Evolutionary conservation across 139 green algal genomes (phyloP), one percentile per base, ranked within the genome.

Genomic region (Chlamydomonas sp.): DNA sequence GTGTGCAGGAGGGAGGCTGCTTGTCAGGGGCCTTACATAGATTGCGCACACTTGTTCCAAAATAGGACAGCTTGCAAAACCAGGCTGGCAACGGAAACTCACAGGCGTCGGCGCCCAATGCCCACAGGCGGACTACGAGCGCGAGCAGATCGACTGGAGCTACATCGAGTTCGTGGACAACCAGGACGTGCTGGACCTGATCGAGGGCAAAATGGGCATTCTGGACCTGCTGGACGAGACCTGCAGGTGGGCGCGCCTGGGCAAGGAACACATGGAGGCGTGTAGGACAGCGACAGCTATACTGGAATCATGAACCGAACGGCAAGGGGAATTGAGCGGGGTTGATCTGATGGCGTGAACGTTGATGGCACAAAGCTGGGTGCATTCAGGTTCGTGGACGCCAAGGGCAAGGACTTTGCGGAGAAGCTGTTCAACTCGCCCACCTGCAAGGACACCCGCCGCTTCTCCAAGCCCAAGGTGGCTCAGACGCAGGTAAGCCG

Each of bases 131-230:
- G 98, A 99, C 94, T 99, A 99, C 88, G 96, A 99, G 94, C 93
- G 91, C 6, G 98, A 99, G 93, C 91, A 93, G 74, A 99, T 99
- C 88, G 95, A 99, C 92, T 99, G 98, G 98, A 96, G 92, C 76
- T 99, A 99, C 92, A 99, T 99, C 89, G 91, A 99, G 86, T 99
- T 99, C 92, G 96, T 99, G 75, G 98, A 99, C 94, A 99, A 99
- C 93, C 95, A 97, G 93, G 98, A 99, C 83, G 96, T 99, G 90
- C 93, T 99, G 80, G 98, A 99, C 86, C 92, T 99, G 67, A 98
- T 99, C 63, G 96, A 98, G 94, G 92, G 91, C 88, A 95, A 93
- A 89, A 76, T 96, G 77, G 98, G 98, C 78, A 95, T 99, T 59
- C 90, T 99, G 60, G 95, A 99, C 89, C 80, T 98, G 59, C 93